phyloP scores from a whole-genome alignment of 208 protist species.

The Acanthamoeba royreba region DNA sequence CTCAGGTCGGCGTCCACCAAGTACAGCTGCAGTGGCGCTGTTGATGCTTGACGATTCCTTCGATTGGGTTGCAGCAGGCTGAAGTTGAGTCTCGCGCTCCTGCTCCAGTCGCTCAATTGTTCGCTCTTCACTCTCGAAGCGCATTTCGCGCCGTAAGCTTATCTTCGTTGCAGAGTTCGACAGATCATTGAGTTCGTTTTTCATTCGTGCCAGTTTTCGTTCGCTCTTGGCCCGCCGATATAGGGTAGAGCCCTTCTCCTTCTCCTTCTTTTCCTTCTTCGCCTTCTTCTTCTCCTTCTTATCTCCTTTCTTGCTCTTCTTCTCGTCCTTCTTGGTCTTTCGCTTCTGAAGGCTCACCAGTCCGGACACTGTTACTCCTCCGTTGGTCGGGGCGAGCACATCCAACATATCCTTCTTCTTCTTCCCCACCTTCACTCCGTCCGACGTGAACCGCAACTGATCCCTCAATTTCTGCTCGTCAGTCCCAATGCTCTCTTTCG shows the following conservation, averaged over 20 bases:
- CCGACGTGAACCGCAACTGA: background rate
- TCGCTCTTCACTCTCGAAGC: background rate
- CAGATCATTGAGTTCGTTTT: background rate
- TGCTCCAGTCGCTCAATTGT: background rate
- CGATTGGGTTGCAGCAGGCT: background rate
- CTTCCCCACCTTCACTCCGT: background rate
- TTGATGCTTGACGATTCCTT: background rate
- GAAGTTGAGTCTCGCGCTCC: background rate
- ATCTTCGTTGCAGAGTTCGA: too few species aligned
- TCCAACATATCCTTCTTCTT: background rate
- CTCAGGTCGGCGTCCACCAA: background rate
- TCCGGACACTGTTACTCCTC: background rate
- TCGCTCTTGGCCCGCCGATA: background rate
- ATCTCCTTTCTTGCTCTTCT: background rate
- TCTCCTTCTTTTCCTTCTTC: background rate
- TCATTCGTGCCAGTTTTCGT: background rate
- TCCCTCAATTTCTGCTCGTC: background rate
- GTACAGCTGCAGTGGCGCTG: background rate
- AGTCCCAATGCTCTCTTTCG: too few species aligned
- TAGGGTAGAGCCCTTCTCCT: background rate
- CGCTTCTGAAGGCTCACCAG: background rate
- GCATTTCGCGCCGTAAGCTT: background rate
- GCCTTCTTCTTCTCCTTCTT: background rate
- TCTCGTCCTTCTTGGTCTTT: background rate
- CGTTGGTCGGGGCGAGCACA: background rate